Conservation (phyloP, 768 basidiomycete genomes). For the Pseudohyphozyma bogoriensis region DNA sequence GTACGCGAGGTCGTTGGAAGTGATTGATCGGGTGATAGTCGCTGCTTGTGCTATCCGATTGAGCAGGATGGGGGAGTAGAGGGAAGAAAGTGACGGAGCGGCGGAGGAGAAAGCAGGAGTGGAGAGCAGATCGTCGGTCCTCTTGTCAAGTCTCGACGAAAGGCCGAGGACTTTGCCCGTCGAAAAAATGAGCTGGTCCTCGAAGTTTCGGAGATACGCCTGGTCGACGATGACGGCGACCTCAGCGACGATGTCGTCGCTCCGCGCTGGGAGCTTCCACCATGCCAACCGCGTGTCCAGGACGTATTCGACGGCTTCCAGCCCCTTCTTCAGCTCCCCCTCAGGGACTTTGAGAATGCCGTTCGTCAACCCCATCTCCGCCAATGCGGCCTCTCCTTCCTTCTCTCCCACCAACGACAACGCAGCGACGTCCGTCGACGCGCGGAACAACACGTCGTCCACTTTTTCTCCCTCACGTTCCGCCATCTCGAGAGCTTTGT, state of each 20-base stretch:
- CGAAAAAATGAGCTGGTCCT: constrained; percentile 18
- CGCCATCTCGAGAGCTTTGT: constrained; percentile 1
- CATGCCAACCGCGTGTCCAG: constrained; percentile 23
- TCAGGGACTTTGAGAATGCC: constrained; percentile 5
- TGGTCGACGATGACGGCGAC: constrained; percentile 4
- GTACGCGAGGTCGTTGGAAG: constrained; percentile 13
- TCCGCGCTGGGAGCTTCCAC: constrained; percentile 30
- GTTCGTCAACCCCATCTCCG: constrained; percentile 9
- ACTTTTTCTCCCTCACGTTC: constrained; percentile 11
- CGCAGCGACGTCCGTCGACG: neutral
- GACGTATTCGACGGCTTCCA: constrained; percentile 2
- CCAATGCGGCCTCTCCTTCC: neutral
- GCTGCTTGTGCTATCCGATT: neutral
- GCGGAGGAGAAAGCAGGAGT: constrained; percentile 7
- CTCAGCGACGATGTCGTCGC: constrained; percentile 30
- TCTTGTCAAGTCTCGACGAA: neutral
- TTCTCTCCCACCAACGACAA: neutral
- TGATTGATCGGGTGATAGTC: no score
- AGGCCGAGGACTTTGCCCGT: constrained; percentile 11
- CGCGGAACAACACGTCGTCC: constrained; percentile 8
- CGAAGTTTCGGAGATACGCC: constrained; percentile 18
- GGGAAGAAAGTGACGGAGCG: neutral
- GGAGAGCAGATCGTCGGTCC: constrained; percentile 14
- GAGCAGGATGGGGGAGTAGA: constrained; percentile 5
- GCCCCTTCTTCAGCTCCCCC: neutral